phyloP scores from a whole-genome alignment of 1,284 basidiomycete species.

The Pseudozyma tsukubaensis region DNA sequence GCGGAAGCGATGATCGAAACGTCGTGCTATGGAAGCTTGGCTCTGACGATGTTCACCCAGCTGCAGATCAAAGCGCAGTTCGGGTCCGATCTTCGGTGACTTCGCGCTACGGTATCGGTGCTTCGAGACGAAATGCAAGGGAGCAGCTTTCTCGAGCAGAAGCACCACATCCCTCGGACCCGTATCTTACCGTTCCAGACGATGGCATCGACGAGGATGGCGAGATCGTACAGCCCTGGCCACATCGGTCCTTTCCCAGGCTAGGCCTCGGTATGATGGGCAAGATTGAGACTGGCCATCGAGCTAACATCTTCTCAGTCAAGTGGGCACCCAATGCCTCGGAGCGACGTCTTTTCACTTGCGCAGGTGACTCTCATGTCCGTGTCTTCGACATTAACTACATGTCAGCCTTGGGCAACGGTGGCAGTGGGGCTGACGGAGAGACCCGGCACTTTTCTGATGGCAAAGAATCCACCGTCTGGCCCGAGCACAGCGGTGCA shows the following conservation, averaged over 20 bases:
- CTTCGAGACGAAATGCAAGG: not conserved
- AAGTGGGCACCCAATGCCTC: conserved; percentile 78
- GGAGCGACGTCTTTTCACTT: conserved; percentile 73
- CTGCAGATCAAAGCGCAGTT: conserved; percentile 40
- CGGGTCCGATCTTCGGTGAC: conserved; percentile 1
- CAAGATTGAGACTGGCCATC: conserved; percentile 72
- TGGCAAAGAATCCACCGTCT: conserved; percentile 28
- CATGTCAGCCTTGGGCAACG: conserved; percentile 9
- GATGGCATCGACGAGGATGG: not conserved
- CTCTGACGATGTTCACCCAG: conserved; percentile 63
- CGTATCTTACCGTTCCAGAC: too few species aligned
- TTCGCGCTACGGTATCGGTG: conserved; percentile 5
- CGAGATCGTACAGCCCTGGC: conserved; percentile 24
- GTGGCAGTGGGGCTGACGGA: conserved; percentile 18
- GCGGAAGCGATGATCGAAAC: conserved; percentile 82
- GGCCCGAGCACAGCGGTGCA: conserved; percentile 35
- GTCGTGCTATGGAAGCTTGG: conserved; percentile 79
- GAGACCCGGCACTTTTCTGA: not conserved
- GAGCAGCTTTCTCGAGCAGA: too few species aligned
- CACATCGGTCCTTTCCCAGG: conserved; percentile 19
- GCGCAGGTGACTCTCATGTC: conserved; percentile 82
- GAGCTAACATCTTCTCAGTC: conserved; percentile 86
- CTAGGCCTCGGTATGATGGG: conserved; percentile 33
- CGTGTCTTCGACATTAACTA: conserved; percentile 79
- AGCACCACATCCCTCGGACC: not conserved